Base-by-base conservation (phyloP, 1,284 basidiomycete species). In the Pseudozyma tsukubaensis region DNA sequence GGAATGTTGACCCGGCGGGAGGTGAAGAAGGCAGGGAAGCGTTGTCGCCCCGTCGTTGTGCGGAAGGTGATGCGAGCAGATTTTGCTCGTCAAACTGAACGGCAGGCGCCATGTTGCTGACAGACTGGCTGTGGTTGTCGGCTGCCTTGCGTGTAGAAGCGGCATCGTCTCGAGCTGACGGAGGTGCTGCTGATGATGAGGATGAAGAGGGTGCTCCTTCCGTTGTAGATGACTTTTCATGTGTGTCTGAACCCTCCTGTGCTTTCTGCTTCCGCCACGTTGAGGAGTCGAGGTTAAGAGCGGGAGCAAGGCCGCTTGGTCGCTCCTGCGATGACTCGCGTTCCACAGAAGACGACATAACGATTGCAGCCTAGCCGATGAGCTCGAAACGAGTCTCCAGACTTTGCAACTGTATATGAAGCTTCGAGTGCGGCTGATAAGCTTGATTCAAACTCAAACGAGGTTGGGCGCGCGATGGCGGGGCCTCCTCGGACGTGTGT, bases 51-150 rank as follows among this genome's bases (percentile, higher is more conserved):
- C 62, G 52, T 8, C 68, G 40, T n/a, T 68, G 63, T 13, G 52
- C 49, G 10, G 72, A 64, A 8, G 72, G 68, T 3, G 63, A 64
- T 9, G 68, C 63, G 16, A 63, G 64, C 21, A 71, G 54, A 19
- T 35, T 75, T 52, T 71, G 72, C 49, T 75, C 72, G 60, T 75
- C 72, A 40, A 75, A 75, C 48, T 75, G 72, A 4, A 75, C 72
- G 19, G 68, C 67, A 18, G 72, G 72, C 11, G 60, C 54, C 51
- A 59, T 50, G 59, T 66, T 53, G 66, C 58, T 70, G 50, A 39
- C 44, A 8, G 59, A 57, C 21, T 58, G 54, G 44, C 58, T 63
- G 42, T 63, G 50, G 35, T 39, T 19, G n/a, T 58, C 58, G 43
- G 18, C 58, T 48, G 61, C 19, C 58, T 70, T 39, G 57, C 57